These are phyloP conservation scores for Blastocystis sp. DNA, from an alignment of 352 stramenopile genomes.

Conservation along the genomic window DNA sequence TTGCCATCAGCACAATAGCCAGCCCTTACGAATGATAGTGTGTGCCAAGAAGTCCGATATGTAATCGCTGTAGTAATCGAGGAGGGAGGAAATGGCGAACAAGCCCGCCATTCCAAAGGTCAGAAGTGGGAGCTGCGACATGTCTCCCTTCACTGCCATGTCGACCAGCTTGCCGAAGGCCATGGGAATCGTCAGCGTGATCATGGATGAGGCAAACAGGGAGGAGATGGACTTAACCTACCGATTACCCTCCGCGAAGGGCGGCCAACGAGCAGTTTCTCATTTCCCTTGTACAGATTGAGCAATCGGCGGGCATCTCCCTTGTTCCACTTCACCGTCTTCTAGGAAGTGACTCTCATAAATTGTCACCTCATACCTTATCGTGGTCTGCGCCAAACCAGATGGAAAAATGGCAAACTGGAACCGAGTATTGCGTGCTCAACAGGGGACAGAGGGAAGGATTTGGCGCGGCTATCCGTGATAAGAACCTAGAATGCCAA, in stretches of 20 bases:
- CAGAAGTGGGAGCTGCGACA: conserved; percentile 43
- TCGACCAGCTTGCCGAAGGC: conserved; percentile 61
- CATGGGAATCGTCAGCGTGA: conserved; percentile 53
- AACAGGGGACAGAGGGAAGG: background rate
- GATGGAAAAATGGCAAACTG: conserved; percentile 49
- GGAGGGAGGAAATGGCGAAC: conserved; percentile 44
- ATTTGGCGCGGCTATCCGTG: background rate
- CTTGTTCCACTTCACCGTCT: conserved; percentile 40
- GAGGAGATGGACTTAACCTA: conserved; percentile 58
- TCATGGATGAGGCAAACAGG: conserved; percentile 58
- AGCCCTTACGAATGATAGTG: conserved; percentile 31
- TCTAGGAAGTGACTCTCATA: background rate
- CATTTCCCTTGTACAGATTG: conserved; percentile 60
- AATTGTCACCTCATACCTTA: background rate
- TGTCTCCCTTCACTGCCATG: conserved; percentile 60
- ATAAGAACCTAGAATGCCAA: background rate
- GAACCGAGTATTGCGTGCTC: background rate
- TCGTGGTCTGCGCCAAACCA: conserved; percentile 24
- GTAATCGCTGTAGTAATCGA: conserved; percentile 68
- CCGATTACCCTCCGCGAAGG: background rate
- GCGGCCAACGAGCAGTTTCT: conserved; percentile 11
- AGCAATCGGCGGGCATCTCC: conserved; percentile 39
- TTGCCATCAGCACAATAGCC: background rate
- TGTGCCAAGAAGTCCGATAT: conserved; percentile 68
- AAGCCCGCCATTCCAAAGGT: conserved; percentile 56